Conservation (phyloP, 106 monocot genomes). For the Dendrobium huoshanense region DNA sequence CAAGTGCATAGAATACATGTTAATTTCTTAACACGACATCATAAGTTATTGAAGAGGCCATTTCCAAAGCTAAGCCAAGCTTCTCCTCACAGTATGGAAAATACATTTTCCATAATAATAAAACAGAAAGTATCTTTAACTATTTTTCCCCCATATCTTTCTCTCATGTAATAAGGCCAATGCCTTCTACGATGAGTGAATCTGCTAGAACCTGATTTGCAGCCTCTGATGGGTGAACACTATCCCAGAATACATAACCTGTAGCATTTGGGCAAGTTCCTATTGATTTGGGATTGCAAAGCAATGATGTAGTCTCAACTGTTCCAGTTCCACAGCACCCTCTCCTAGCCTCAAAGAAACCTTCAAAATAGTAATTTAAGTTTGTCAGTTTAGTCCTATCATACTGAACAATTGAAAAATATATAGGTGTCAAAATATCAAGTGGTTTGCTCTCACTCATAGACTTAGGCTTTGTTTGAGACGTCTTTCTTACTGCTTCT, state of each 20-base stretch:
- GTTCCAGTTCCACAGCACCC: conserved; percentile 84
- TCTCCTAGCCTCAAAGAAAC: conserved; percentile 71
- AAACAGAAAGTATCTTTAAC: background rate
- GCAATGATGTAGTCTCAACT: conserved; percentile 53
- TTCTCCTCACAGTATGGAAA: background rate
- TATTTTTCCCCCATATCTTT: background rate
- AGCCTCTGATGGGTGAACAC: conserved; percentile 75
- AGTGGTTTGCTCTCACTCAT: too few species aligned
- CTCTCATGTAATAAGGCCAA: conserved; percentile 43
- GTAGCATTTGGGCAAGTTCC: conserved; percentile 84
- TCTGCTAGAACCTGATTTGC: conserved; percentile 76
- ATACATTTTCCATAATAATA: background rate
- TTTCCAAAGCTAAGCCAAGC: background rate
- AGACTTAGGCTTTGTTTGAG: too few species aligned
- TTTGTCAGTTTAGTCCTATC: too few species aligned
- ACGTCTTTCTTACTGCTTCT: too few species aligned
- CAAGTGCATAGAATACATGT: conserved; percentile 3
- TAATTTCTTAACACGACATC: background rate
- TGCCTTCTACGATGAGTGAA: conserved; percentile 44
- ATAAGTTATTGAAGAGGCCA: background rate
- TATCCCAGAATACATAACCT: conserved; percentile 80
- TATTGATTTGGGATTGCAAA: conserved; percentile 69
- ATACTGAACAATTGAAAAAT: too few species aligned
- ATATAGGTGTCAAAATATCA: too few species aligned
- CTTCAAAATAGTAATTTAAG: conserved; percentile 11